phyloP scores from a whole-genome alignment of 106 monocot species.

The Alisma plantagoaquatica region DNA sequence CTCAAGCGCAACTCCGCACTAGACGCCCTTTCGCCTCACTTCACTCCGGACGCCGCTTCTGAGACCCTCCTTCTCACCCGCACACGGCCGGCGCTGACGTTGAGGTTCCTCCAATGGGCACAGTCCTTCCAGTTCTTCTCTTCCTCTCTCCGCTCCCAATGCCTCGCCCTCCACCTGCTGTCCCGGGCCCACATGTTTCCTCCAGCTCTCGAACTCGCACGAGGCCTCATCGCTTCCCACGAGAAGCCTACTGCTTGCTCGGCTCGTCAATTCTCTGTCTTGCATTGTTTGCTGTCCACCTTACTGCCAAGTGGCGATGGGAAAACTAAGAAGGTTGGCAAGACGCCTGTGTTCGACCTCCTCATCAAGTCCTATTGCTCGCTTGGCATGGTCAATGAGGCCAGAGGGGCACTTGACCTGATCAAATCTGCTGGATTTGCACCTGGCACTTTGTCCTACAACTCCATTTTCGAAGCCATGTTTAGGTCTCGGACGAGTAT shows the following conservation, averaged over 20 bases:
- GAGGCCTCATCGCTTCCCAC: slow-evolving; percentile 9
- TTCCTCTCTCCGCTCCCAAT: slow-evolving; percentile 18
- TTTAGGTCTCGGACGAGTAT: slow-evolving; percentile 13
- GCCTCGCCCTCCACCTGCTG: slow-evolving; percentile 14
- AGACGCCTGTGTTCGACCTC: slow-evolving; percentile 38
- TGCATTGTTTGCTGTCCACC: slow-evolving; percentile 15
- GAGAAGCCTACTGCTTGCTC: neutral
- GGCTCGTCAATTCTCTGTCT: slow-evolving; percentile 9
- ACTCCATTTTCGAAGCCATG: slow-evolving; percentile 64
- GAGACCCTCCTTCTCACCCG: slow-evolving; percentile 30
- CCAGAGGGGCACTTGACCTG: slow-evolving; percentile 32
- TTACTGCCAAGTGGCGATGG: slow-evolving; percentile 3
- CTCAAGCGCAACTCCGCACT: slow-evolving; percentile 22
- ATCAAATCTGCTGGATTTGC: slow-evolving; percentile 32
- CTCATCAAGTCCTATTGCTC: slow-evolving; percentile 53
- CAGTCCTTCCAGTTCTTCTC: slow-evolving; percentile 17
- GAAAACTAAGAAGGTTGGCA: neutral
- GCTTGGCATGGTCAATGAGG: slow-evolving; percentile 23
- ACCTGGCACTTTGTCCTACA: slow-evolving; percentile 47
- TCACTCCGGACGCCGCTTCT: slow-evolving; percentile 29
- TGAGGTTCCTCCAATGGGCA: slow-evolving; percentile 30
- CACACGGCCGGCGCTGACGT: slow-evolving; percentile 14
- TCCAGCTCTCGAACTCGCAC: slow-evolving; percentile 11
- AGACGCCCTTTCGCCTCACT: slow-evolving; percentile 17
- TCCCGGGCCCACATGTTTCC: slow-evolving; percentile 17